Base-by-base conservation (phyloP, 2,329 filamentous ascomycete genomes). In the Pseudocercospora cruenta region DNA sequence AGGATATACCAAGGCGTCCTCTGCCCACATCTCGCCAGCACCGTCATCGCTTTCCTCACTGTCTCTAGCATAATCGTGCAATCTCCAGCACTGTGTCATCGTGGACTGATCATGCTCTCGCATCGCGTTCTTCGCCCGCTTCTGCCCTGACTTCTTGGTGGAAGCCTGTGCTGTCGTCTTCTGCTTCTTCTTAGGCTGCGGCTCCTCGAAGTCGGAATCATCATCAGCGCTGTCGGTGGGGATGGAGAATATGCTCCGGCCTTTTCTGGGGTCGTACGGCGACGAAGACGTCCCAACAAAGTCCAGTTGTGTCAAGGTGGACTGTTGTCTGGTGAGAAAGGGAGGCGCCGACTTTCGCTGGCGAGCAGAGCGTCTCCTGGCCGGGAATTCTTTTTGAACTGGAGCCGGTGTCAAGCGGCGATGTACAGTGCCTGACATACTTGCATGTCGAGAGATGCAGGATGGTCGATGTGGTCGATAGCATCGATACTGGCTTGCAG, bases 251-350 rank as follows among this genome's bases (percentile, higher is more conserved):
- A 24, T 58, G 55, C 19, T 58, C 10, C 55, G 58, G 43, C 19
- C 45, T 26, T 21, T 39, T 14, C 8, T 24, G 51, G 36, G 53
- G 26, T 19, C 28, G 58, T 54, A 51, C 36, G 39, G 54, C 54
- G 54, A 58, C 45, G 58, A 63, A n/a, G 64, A 51, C 22, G 64
- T 60, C 10, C 19, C 39, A 43, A 71, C 53, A 39, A 67, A 71
- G 53, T 70, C 69, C 47, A 68, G 63, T 31, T 72, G 70, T 7
- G 70, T 72, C 62, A 72, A 59, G 12, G 69, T 72, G 9, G 68
- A 68, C 43, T 72, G 66, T 33, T 63, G 53, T 22, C 65, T 68
- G 55, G 58, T 33, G 47, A 61, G 54, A 5, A 51, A 51, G 14
- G 66, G 54, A 43, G 51, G 28, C 39, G 31, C 59, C 24, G 66